These are phyloP conservation scores for Heteromeles arbutifolia DNA, from an alignment of 306 rosid genomes.

Conservation along the genomic window DNA sequence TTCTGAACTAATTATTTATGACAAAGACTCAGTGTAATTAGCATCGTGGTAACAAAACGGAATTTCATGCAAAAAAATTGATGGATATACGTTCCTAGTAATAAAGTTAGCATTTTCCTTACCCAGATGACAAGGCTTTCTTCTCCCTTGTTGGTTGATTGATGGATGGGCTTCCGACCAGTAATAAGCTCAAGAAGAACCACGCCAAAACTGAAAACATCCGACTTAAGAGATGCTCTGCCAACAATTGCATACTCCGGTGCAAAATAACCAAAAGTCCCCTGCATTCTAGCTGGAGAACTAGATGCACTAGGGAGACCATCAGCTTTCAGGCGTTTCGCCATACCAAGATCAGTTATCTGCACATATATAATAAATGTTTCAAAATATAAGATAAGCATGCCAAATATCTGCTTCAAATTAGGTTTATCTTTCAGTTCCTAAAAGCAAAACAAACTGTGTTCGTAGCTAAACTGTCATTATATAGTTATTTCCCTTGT, in stretches of 20 bases:
- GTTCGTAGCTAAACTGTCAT: not conserved
- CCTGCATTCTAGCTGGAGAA: slow-evolving; percentile 92
- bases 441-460: slow-evolving; percentile 2
- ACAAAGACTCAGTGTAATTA: not conserved
- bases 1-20: not conserved
- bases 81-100: not conserved
- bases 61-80: not conserved
- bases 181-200: slow-evolving; percentile 96
- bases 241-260: slow-evolving; percentile 95
- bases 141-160: slow-evolving; percentile 58
- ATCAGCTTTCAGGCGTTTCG: slow-evolving; percentile 62
- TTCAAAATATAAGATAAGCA: not conserved
- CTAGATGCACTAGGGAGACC: slow-evolving; percentile 65
- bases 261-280: slow-evolving; percentile 99
- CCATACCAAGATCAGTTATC: slow-evolving; percentile 99
- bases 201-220: slow-evolving; percentile 93
- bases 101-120: slow-evolving; percentile 4
- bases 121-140: slow-evolving; percentile 99
- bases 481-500: not conserved
- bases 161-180: slow-evolving; percentile 80
- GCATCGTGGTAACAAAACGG: not conserved
- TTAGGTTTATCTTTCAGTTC: not conserved
- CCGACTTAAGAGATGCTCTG: slow-evolving; percentile 82
- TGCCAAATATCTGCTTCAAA: not conserved
- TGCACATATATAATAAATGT: slow-evolving; percentile 24